phyloP scores from a whole-genome alignment of 2,329 filamentous ascomycete species.

The Aspergillus tubingensis region DNA sequence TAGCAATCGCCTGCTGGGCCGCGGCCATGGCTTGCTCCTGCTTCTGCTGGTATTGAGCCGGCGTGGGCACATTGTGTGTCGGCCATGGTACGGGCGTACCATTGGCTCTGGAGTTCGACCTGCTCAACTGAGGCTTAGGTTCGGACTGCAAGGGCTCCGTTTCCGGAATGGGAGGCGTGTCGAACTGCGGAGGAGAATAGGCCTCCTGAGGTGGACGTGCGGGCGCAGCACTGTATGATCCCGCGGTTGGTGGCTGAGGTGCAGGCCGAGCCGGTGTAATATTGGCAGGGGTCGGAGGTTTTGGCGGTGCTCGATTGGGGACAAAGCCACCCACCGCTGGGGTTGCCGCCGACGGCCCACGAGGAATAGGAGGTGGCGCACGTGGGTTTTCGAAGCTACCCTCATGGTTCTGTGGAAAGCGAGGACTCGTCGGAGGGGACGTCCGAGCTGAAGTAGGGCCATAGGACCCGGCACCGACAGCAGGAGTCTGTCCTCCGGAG shows the following conservation, averaged over 20 bases:
- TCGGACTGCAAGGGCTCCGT: constrained; percentile 63
- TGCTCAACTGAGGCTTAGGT: constrained; percentile 59
- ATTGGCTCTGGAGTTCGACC: constrained; percentile 67
- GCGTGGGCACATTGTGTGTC: constrained; percentile 41
- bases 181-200: constrained; percentile 37
- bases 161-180: constrained; percentile 56
- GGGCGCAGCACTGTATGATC: constrained; percentile 43
- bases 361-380: constrained; percentile 84
- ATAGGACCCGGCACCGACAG: constrained; percentile 43
- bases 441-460: constrained; percentile 61
- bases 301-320: constrained; percentile 81
- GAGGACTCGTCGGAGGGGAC: constrained; percentile 79
- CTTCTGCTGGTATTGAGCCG: constrained; percentile 62
- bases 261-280: constrained; percentile 46
- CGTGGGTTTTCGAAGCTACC: constrained; percentile 97
- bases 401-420: constrained; percentile 85
- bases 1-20: constrained; percentile 73
- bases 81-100: constrained; percentile 54
- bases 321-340: constrained; percentile 63
- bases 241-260: constrained; percentile 44
- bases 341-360: constrained; percentile 47
- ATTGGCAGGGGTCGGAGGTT: constrained; percentile 64
- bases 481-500: constrained; percentile 43
- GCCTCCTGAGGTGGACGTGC: constrained; percentile 60
- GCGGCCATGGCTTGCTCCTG: constrained; percentile 82